Base-by-base conservation (phyloP, 495 filamentous ascomycete genomes). In the Xylaria palmicola region DNA sequence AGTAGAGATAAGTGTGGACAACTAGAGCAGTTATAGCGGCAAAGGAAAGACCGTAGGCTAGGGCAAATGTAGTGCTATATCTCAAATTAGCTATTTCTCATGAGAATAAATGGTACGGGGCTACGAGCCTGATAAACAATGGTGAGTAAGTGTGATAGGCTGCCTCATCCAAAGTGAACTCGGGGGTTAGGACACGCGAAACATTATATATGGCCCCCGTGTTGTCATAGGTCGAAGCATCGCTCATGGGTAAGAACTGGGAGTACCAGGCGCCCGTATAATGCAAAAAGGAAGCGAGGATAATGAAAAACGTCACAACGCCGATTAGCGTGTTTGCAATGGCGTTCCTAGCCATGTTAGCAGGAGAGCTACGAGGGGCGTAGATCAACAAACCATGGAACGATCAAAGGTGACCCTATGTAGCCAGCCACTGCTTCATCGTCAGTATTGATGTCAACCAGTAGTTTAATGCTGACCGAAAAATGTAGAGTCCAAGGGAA, bases 11-110 rank as follows among this genome's bases (percentile, higher is more conserved):
- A 4, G 85, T 83, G 61, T 90, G 83, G 5, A 89, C 80, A 44
- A 91, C 77, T 30, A 90, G 79, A 0, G 85, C 83, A 0, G 85
- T 77, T 36, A 90, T 83, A 32, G 88, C 84, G 15, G 88, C 88
- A 64, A 91, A 91, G 0, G 86, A 87, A 1, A 91, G 74, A 0
- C 87, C 88, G 57, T 90, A 91, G 0, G 84, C 81, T 49, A 88
- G 69, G 49, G 84, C 79, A 63, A 86, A 89, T 0, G 84, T 83
- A 26, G 85, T 86, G 59, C 79, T 81, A 47, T 29, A 49, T 54
- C 0, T 27, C 36, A 20, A 41, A 48, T 74, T 8, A 74, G 66
- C 52, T 61, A 45, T 37, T 15, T 27, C 26, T 34, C 13, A 39
- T 29, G 0, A 1, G 19, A 20, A 26, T 30, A 6, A 6, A 22